Evolutionary conservation across 257 asterid genomes (phyloP).

Genomic region (Solanum peruvianum): DNA sequence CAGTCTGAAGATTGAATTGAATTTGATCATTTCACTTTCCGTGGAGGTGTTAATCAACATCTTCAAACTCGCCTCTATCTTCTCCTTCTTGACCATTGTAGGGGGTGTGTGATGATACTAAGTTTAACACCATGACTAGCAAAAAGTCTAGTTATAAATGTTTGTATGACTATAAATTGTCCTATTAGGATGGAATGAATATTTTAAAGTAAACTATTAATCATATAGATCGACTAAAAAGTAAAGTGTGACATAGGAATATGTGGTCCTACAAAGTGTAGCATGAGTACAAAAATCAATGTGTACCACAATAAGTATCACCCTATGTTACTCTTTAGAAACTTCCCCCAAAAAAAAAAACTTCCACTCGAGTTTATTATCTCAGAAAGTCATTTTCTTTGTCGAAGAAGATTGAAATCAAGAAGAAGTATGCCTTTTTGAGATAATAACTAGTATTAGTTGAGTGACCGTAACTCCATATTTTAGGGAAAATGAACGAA

Average conservation of each 20-base stretch:
- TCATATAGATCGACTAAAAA: not conserved
- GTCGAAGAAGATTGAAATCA: not conserved
- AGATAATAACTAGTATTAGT: not conserved
- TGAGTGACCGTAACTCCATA: not conserved
- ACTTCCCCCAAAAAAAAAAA: not conserved
- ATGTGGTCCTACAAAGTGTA: not conserved
- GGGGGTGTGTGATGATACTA: slow-evolving; percentile 10
- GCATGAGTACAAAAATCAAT: not conserved
- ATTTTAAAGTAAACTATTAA: not conserved
- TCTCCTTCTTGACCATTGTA: not conserved
- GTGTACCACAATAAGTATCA: not conserved
- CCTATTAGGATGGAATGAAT: too few species aligned
- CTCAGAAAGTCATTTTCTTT: not conserved
- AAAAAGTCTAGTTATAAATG: not conserved
- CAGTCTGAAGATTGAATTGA: too few species aligned
- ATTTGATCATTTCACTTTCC: too few species aligned
- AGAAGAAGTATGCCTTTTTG: not conserved
- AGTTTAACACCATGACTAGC: slow-evolving; percentile 16
- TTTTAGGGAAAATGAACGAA: not conserved
- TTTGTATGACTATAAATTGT: not conserved
- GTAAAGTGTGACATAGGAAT: not conserved
- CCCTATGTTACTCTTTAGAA: not conserved
- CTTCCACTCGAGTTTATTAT: not conserved
- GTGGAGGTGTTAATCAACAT: too few species aligned
- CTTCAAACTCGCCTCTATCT: too few species aligned